These are phyloP conservation scores for Vigna radiata DNA, from an alignment of 306 rosid genomes.

Conservation along the genomic window DNA sequence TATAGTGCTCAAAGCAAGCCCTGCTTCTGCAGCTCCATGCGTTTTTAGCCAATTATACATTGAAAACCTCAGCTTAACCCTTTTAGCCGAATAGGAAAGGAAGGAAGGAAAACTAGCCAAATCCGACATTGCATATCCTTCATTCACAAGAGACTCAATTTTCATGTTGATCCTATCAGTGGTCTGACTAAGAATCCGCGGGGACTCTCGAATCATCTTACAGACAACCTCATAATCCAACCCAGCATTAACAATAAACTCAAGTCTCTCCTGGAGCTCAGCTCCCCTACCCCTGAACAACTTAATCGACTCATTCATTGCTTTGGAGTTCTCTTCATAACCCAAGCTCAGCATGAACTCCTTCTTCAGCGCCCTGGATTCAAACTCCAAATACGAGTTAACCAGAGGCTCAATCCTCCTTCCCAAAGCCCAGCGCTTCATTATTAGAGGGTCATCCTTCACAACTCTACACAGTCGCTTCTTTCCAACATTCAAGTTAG, in stretches of 20 bases:
- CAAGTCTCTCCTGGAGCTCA: slow-evolving; percentile 82
- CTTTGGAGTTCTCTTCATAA: slow-evolving; percentile 53
- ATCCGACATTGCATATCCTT: slow-evolving; percentile 69
- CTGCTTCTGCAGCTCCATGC: slow-evolving; percentile 49
- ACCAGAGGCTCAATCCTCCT: slow-evolving; percentile 53
- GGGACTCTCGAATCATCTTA: slow-evolving; percentile 59
- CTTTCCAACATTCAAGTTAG: slow-evolving; percentile 69
- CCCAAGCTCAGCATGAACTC: slow-evolving; percentile 74
- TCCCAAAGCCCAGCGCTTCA: slow-evolving; percentile 72
- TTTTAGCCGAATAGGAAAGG: slow-evolving; percentile 55
- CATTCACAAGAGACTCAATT: slow-evolving; percentile 62
- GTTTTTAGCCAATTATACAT: slow-evolving; percentile 79
- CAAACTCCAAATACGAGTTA: slow-evolving; percentile 33
- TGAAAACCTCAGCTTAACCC: slow-evolving; percentile 67
- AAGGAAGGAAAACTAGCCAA: slow-evolving; percentile 63
- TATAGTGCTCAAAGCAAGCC: slow-evolving; percentile 70
- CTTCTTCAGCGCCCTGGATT: slow-evolving; percentile 47
- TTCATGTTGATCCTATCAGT: slow-evolving; percentile 58
- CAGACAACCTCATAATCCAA: slow-evolving; percentile 58
- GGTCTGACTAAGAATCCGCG: slow-evolving; percentile 74
- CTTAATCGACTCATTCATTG: slow-evolving; percentile 55
- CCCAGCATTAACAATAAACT: slow-evolving; percentile 75
- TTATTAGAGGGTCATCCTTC: slow-evolving; percentile 65
- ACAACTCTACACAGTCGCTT: slow-evolving; percentile 56
- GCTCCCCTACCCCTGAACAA: slow-evolving; percentile 74